Base-by-base conservation (phyloP, 2,329 filamentous ascomycete genomes). In the Grosmannia penicillata region DNA sequence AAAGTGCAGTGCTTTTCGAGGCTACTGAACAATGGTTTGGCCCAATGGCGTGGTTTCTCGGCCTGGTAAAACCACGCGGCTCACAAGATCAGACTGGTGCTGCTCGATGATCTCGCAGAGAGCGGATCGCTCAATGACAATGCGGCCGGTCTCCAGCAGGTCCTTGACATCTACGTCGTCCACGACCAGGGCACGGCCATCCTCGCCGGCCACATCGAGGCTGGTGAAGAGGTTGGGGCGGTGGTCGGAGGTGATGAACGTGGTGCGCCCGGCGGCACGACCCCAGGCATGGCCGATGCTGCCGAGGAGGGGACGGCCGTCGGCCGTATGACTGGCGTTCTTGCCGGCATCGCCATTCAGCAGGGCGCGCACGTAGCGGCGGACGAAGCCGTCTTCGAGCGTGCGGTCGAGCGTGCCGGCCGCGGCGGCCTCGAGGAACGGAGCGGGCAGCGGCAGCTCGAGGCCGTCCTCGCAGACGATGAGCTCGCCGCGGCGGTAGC, bases 111-210 rank as follows among this genome's bases (percentile, higher is more conserved):
- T 75, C 55, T 73, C 69, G 56, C 78, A 70, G 52, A 98, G 66
- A 26, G 89, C 89, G 30, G 65, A 62, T 56, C 81, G 75, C 70
- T 98, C 91, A 51, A 98, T 75, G 43, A 98, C 77, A 43, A 98
- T 65, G 51, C 86, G 76, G 38, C 82, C 82, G 38, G 79, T 77
- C 63, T 91, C 83, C 48, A 98, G 62, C 46, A 98, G 60, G 56
- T 96, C 83, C 71, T 96, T 98, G 45, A 98, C 85, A 59, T 96
- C 91, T 26, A 98, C 84, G 45, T 93, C 81, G n/a, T 70, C 63
- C 42, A 79, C 65, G 41, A 73, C 70, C 48, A 86, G 63, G 8
- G 79, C 78, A 40, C 75, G 72, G 17, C 82, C 84, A 44, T 86
- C 71, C 51, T 72, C 63, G 8, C 70, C 72, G 44, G 78, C 60